Evolutionary conservation across 192 early-diverging fungal species (phyloP), one percentile per base, ranked within the genome.

Genomic region (Coemansia sp.): DNA sequence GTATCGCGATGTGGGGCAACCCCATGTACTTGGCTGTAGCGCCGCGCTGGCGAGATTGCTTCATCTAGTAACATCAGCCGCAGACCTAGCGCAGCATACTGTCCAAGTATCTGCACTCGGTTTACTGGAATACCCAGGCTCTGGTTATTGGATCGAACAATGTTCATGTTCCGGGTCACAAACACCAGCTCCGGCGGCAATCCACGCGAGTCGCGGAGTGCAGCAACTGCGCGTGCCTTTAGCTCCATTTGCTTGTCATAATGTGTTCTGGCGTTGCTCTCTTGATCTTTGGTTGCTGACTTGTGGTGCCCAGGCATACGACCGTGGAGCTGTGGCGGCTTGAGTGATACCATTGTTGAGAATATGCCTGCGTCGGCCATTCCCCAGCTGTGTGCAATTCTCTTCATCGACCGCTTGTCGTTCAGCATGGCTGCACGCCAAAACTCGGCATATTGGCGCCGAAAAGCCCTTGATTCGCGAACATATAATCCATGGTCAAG

Each of bases 401-500:
- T 59, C 11, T 66, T 49, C 55, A 96, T 85, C 1, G 79, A 77
- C 4, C 66, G 51, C n/a, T 83, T 76, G 59, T 98, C 93, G 43
- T 85, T 72, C 10, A 90, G 57, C 76, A 94, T 91, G 0, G 96
- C 79, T 0, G 90, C 83, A 63, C 90, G 89, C 94, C 94, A 98
- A 58, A 98, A 85, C 53, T 85, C 69, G 21, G 92, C 89, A 59
- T 96, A 95, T 64, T 95, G 85, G 50, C 84, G 66, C 12, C 84
- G 82, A 72, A 98, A 95, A 29, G 62, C 58, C 17, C 72, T 76
- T 17, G 84, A 87, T 66, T 89, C 90, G 59, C 88, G 83, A 25
- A 95, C 86, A 63, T 95, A 98, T 15, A 98, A 86, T 4, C 95
- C 95, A 73, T 98, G 95, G 55, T 98, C 95, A 51, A 98, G 79